Evolutionary conservation across 2,329 filamentous ascomycete species (phyloP), one percentile per base, ranked within the genome.

Genomic region (Penicillium occitanis): DNA sequence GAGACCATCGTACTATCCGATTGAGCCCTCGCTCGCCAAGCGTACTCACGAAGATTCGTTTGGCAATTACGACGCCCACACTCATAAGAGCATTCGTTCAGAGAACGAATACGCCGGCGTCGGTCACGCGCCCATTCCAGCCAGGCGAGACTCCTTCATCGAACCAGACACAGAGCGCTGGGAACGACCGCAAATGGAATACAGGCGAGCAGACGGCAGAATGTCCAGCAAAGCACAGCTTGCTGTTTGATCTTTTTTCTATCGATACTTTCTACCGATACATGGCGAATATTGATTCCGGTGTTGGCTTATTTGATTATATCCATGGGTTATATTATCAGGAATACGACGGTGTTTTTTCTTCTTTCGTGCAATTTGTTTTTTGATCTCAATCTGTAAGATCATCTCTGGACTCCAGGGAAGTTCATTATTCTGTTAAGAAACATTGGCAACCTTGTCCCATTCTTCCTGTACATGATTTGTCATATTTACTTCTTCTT

Each of bases 41-140:
- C 74, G 78, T 22, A 72, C 72, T 0, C 76, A 80, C 64, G 75
- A 76, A 48, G 77, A 79, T 25, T 72, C 76, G 1, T 80, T 80
- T 64, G 77, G 78, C 61, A 58, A 30, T 11, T 73, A 73, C 66
- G 80, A 67, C 1, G 35, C 28, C 44, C 35, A 37, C 28, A 14
- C 60, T 40, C 40, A 65, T 22, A 66, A 66, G 53, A 66, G 65
- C 14, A 60, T 66, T 10, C 65, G 65, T 25, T 53, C 62, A 22
- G 53, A 66, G 13, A 66, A 51, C 8, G 65, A 66, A 19, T 59
- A 63, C 48, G 65, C 65, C 5, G 53, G 62, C 6, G 51, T 58
- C 22, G 37, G 42, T 58, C 25, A 44, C 14, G n/a, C 25, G 22
- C 57, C 57, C 5, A 30, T 55, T 5, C 17, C 50, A 33, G 22